Conservation (phyloP, 2,329 filamentous ascomycete genomes). For the Calonectria fujianensis region DNA sequence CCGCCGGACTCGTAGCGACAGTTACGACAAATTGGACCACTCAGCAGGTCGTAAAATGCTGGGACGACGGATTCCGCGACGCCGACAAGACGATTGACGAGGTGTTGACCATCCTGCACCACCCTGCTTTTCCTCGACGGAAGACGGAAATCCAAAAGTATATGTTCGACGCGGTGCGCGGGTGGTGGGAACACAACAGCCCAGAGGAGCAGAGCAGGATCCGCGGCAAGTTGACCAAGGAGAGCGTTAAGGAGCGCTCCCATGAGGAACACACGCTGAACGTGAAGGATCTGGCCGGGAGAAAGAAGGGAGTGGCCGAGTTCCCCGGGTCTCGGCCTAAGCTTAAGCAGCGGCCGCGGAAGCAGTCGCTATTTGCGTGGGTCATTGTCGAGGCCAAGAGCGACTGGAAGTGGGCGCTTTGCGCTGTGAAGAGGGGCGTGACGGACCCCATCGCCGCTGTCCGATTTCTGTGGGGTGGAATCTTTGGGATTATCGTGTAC, state of each 20-base stretch:
- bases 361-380: slow-evolving; percentile 52
- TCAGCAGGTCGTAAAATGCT: slow-evolving; percentile 54
- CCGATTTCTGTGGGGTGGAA: slow-evolving; percentile 31
- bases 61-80: slow-evolving; percentile 63
- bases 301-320: slow-evolving; percentile 50
- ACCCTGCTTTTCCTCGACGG: slow-evolving; percentile 82
- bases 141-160: slow-evolving; percentile 83
- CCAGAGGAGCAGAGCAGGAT: slow-evolving; percentile 48
- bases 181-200: slow-evolving; percentile 78
- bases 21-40: slow-evolving; percentile 57
- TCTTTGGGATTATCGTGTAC: slow-evolving; percentile 34
- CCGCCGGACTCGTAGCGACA: slow-evolving; percentile 54
- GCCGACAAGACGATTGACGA: slow-evolving; percentile 86
- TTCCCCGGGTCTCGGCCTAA: slow-evolving; percentile 55
- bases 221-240: slow-evolving; percentile 52
- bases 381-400: slow-evolving; percentile 45
- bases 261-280: slow-evolving; percentile 57
- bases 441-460: slow-evolving; percentile 45
- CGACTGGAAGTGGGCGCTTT: slow-evolving; percentile 48
- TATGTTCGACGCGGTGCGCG: slow-evolving; percentile 88
- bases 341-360: slow-evolving; percentile 45
- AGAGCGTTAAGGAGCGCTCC: slow-evolving; percentile 51
- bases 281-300: slow-evolving; percentile 50
- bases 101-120: slow-evolving; percentile 86
- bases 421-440: slow-evolving; percentile 41